These are phyloP conservation scores for Coelastrella sp. DNA, from an alignment of 139 green algal species.

Conservation along the genomic window DNA sequence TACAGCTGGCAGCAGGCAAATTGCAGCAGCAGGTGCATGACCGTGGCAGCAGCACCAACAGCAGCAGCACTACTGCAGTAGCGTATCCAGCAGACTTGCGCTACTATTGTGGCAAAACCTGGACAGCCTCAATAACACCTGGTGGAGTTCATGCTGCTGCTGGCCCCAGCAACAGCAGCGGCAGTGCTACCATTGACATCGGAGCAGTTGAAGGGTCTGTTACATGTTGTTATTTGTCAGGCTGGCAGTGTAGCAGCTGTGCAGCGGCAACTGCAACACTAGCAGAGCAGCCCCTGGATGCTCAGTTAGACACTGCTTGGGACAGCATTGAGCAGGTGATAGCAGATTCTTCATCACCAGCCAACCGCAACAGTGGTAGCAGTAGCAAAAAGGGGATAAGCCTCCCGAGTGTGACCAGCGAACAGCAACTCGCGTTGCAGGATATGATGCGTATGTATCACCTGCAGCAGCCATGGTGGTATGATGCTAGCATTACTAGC, in stretches of 20 bases:
- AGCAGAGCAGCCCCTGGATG: not conserved
- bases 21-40: conserved; percentile 3
- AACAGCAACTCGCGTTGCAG: conserved; percentile 13
- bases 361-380: not conserved
- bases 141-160: not conserved
- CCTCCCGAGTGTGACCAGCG: too few species aligned
- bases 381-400: not conserved
- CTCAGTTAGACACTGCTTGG: not conserved
- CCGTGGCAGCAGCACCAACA: conserved; percentile 4
- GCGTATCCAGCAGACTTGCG: conserved; percentile 20
- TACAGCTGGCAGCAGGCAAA: conserved; percentile 2
- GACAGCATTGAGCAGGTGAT: not conserved
- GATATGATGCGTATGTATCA: conserved; percentile 24
- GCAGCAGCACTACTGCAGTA: conserved; percentile 1
- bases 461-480: conserved; percentile 41
- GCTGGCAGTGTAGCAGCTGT: conserved; percentile 27
- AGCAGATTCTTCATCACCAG: not conserved
- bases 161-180: not conserved
- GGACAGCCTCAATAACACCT: not conserved
- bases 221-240: conserved; percentile 25
- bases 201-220: not conserved
- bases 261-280: conserved; percentile 9
- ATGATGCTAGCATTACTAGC: not conserved
- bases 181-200: not conserved
- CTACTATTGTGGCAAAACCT: conserved; percentile 8